Percentiles rank a stretch among this genome's conserved stretches.
These are phyloP conservation scores for Paramecium caudatum DNA, from an alignment of 73 alveolate species.

Conservation along the genomic window DNA sequence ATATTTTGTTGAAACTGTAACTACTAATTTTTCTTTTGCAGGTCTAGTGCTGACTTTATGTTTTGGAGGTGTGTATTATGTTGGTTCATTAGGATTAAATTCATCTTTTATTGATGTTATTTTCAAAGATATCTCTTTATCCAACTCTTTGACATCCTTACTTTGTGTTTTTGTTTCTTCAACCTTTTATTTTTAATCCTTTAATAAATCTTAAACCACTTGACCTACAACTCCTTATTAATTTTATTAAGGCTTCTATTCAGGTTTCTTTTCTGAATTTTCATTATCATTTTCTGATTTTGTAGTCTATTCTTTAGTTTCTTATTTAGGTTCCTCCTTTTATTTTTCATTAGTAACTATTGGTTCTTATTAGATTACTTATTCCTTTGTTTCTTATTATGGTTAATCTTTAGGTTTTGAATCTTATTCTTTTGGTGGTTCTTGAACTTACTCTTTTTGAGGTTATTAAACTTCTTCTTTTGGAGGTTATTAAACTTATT, in stretches of 20 bases:
- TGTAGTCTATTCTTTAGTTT: neutral
- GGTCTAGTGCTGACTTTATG: conserved; percentile 32
- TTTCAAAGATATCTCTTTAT: neutral
- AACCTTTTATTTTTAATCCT: neutral
- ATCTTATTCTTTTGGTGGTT: too few species aligned
- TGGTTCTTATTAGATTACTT: neutral
- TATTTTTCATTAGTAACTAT: too few species aligned
- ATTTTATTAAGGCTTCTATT: neutral
- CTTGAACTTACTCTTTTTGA: too few species aligned
- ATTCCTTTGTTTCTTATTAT: neutral
- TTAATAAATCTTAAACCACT: neutral
- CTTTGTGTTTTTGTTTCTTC: neutral
- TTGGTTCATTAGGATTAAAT: conserved; percentile 52
- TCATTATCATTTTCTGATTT: neutral
- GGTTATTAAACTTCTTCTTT: too few species aligned
- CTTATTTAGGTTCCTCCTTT: neutral
- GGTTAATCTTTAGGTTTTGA: too few species aligned
- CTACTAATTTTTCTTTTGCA: conserved; percentile 40
- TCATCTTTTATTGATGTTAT: conserved; percentile 18
- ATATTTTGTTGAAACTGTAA: conserved; percentile 39
- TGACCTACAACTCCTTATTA: neutral
- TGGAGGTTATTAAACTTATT: too few species aligned
- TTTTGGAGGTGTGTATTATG: conserved; percentile 27
- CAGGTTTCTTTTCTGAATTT: neutral
- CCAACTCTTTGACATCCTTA: neutral